Base-by-base conservation (phyloP, 2,329 filamentous ascomycete species). In the Plectosphaerella sp. region DNA sequence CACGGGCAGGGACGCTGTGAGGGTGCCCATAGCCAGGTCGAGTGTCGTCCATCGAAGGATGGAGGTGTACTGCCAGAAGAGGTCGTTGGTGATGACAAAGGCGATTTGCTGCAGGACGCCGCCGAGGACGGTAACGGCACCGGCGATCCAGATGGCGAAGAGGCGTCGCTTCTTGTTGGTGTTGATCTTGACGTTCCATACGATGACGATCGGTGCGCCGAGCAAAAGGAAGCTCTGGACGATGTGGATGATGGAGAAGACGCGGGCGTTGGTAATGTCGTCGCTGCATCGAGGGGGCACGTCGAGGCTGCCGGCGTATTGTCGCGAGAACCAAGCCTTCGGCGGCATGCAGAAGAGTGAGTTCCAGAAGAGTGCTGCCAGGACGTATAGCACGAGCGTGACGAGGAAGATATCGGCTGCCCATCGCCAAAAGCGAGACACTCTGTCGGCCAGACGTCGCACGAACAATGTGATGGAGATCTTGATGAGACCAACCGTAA, bases 171-270 rank as follows among this genome's bases (percentile, higher is more conserved):
- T 70, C 33, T 62, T 67, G 7, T 48, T 49, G 24, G 50, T 57
- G 1, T 60, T 55, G 59, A 71, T 67, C 12, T 57, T 55, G 2
- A 70, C 61, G 35, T 62, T 63, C 64, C 63, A 70, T 5, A 71
- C 52, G 1, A 71, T 63, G n/a, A 68, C 61, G 7, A 70, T 52
- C 2, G 68, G 68, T 0, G 65, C 63, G 2, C 58, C 42, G n/a
- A 71, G 57, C 2, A 71, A 55, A 9, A 57, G 57, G 52, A 68
- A 63, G 39, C 68, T 68, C 56, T 69, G 64, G 12, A 62, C 56
- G 12, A 68, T 63, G 50, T 71, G 68, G 11, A 67, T 60, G 33
- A 59, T 54, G 53, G 61, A 61, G 18, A 68, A 48, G 5, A 62
- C 49, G 39, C 54, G 56, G 5, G 57, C 55, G 9, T 60, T 52